Conservation (phyloP, 805 yeast genomes). For the Candida yuanshanica region DNA sequence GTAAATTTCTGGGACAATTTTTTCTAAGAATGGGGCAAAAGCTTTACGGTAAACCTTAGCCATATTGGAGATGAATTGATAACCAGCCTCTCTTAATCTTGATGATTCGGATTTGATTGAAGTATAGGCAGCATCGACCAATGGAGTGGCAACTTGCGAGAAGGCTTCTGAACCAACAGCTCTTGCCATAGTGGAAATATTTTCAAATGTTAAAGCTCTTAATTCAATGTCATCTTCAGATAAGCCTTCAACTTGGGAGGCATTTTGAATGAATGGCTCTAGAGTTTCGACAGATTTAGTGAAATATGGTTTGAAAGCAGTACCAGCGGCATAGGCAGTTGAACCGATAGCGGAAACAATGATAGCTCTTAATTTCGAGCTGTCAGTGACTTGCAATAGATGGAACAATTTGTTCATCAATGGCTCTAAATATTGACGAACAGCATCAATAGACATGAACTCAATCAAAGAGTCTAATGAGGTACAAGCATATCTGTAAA, state of each 20-base stretch:
- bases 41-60: constrained; percentile 92
- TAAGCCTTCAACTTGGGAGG: constrained; percentile 66
- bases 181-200: constrained; percentile 89
- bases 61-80: constrained; percentile 86
- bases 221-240: constrained; percentile 87
- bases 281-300: constrained; percentile 71
- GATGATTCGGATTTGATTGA: constrained; percentile 74
- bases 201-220: constrained; percentile 88
- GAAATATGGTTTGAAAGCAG: constrained; percentile 81
- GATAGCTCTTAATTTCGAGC: constrained; percentile 65
- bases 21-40: constrained; percentile 78
- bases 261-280: constrained; percentile 73
- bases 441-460: constrained; percentile 82
- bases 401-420: constrained; percentile 84
- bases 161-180: constrained; percentile 93
- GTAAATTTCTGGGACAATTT: constrained; percentile 78
- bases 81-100: constrained; percentile 91
- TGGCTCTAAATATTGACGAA: constrained; percentile 76
- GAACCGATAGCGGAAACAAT: constrained; percentile 96
- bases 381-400: constrained; percentile 72
- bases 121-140: constrained; percentile 80
- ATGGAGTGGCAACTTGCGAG: constrained; percentile 78
- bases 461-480: constrained; percentile 92
- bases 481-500: constrained; percentile 85
- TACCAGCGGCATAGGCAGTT: constrained; percentile 93